Conservation (phyloP, 2,329 filamentous ascomycete species). For the Neophaeococcomyces aloes region DNA sequence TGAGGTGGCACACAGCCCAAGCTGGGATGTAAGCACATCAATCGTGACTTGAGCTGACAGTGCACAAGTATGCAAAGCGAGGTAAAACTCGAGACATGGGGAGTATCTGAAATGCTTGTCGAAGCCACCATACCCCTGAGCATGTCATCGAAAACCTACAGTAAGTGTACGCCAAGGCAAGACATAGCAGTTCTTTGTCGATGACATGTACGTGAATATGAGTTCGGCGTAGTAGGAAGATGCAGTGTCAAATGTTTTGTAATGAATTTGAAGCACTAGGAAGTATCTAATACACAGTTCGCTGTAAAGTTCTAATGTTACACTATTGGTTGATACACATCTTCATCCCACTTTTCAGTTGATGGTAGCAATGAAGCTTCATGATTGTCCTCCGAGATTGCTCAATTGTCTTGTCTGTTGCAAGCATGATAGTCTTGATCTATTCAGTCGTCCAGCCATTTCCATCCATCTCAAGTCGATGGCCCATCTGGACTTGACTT, state of each 20-base stretch:
- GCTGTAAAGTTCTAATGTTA: slow-evolving; percentile 7
- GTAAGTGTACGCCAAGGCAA: not conserved
- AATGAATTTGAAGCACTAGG: slow-evolving; percentile 4
- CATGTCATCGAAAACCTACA: no score
- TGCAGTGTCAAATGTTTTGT: not conserved
- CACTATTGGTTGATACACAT: not conserved
- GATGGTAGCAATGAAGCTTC: not conserved
- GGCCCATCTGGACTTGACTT: not conserved
- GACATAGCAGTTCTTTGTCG: not conserved
- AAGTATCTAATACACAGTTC: slow-evolving; percentile 8
- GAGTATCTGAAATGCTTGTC: no score
- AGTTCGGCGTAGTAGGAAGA: not conserved
- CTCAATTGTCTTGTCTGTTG: not conserved
- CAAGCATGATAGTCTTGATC: slow-evolving; percentile 6
- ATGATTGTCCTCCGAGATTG: not conserved
- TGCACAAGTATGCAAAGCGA: no score
- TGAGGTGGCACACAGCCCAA: no score
- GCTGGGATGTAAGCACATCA: no score
- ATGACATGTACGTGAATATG: not conserved
- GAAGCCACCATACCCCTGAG: no score
- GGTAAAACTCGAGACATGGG: no score
- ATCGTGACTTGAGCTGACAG: no score
- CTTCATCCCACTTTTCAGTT: not conserved
- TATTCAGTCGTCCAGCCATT: slow-evolving; percentile 5
- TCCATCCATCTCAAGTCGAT: not conserved